These are phyloP conservation scores for Penicillium antarcticum DNA, from an alignment of 495 filamentous ascomycete species.

Conservation along the genomic window DNA sequence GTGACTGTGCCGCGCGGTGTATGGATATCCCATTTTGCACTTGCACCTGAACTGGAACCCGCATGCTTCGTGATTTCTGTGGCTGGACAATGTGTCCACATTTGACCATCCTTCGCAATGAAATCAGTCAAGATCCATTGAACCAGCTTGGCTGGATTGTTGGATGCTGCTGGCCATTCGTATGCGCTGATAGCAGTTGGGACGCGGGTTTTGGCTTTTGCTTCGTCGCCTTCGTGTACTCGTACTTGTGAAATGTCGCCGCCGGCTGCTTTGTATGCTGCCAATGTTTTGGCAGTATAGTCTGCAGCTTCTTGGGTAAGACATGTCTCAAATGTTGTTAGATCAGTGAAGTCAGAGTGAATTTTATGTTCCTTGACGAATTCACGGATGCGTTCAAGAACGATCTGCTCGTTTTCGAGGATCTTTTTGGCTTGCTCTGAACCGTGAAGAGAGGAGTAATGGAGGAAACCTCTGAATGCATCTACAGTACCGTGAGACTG, in stretches of 20 bases:
- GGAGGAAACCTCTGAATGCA: slow-evolving; percentile 5
- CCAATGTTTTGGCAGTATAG: background rate
- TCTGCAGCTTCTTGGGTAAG: background rate
- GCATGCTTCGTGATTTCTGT: background rate
- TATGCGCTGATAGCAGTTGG: slow-evolving; percentile 2
- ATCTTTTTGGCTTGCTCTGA: slow-evolving; percentile 9
- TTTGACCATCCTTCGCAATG: slow-evolving; percentile 4
- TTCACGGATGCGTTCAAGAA: background rate
- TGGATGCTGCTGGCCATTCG: slow-evolving; percentile 8
- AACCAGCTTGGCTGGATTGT: slow-evolving; percentile 9
- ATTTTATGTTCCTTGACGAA: slow-evolving; percentile 3
- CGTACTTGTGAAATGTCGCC: slow-evolving; percentile 4
- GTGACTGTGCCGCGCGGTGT: slow-evolving; percentile 6
- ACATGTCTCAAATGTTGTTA: slow-evolving; percentile 5
- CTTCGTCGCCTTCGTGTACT: slow-evolving; percentile 6
- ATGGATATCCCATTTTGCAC: slow-evolving; percentile 4
- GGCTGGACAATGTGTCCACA: slow-evolving; percentile 13
- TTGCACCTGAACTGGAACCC: too few relatives aligned
- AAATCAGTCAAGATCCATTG: slow-evolving; percentile 14
- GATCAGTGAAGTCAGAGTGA: slow-evolving; percentile 6
- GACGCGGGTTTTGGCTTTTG: slow-evolving; percentile 1
- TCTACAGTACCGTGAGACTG: background rate
- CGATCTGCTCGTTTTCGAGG: slow-evolving; percentile 5
- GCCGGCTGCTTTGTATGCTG: slow-evolving; percentile 6
- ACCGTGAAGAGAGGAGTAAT: slow-evolving; percentile 6